Percentiles rank a stretch among this genome's conserved stretches.
Conservation (phyloP, 306 rosid species). For the Cucumis cinereus region DNA sequence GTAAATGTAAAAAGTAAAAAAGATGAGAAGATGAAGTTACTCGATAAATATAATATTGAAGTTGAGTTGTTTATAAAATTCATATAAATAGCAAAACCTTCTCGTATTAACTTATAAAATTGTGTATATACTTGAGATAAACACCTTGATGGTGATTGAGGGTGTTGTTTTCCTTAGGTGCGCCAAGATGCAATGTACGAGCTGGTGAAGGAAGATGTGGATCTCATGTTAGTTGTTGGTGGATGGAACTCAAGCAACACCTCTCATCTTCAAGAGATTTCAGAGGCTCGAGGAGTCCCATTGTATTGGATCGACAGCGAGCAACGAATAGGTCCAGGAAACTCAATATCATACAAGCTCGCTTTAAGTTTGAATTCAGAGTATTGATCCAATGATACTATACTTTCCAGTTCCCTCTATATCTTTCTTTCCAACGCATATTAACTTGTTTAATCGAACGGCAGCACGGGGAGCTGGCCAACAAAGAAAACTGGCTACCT, state of each 20-base stretch:
- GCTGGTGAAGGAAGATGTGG: conserved; percentile 65
- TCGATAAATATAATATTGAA: no score
- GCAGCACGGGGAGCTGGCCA: conserved; percentile 87
- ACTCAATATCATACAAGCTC: conserved; percentile 60
- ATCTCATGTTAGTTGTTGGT: conserved; percentile 75
- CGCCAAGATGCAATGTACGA: conserved; percentile 96
- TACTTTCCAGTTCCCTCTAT: neutral
- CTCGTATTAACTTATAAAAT: neutral
- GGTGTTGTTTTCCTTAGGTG: conserved; percentile 31
- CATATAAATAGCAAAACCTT: neutral
- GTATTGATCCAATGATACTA: neutral
- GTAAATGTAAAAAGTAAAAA: no score
- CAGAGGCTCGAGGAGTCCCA: conserved; percentile 81
- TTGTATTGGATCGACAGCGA: conserved; percentile 89
- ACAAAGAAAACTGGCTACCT: conserved; percentile 77
- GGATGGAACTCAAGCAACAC: conserved; percentile 99
- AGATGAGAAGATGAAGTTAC: no score
- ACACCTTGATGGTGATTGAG: neutral
- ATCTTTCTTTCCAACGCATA: neutral
- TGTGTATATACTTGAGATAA: neutral
- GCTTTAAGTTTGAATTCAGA: conserved; percentile 27
- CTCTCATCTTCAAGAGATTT: conserved; percentile 93
- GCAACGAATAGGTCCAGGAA: conserved; percentile 88
- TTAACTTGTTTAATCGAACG: neutral
- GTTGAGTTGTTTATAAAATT: neutral